Evolutionary conservation across 805 yeast species (phyloP).

Genomic region (Yarrowia osloensis): DNA sequence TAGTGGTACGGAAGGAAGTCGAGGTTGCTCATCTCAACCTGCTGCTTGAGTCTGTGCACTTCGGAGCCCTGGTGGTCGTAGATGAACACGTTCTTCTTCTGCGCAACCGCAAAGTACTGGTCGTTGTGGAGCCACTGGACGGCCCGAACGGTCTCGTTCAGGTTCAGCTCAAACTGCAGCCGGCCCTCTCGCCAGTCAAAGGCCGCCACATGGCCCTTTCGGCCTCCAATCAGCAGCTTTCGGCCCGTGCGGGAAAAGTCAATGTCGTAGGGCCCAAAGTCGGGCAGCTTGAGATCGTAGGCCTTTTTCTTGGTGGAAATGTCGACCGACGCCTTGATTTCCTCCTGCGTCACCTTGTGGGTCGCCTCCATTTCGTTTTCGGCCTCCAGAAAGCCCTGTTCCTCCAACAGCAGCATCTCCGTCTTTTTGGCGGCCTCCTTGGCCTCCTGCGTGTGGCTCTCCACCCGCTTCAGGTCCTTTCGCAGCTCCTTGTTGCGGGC

Average conservation of each 20-base stretch:
- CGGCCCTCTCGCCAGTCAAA: constrained; percentile 93
- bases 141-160: constrained; percentile 87
- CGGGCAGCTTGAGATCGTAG: constrained; percentile 70
- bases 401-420: constrained; percentile 81
- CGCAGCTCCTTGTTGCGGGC: constrained; percentile 14
- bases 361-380: constrained; percentile 94
- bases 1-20: constrained; percentile 94
- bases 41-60: constrained; percentile 87
- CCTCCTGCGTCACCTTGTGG: constrained; percentile 77
- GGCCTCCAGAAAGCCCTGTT: constrained; percentile 83
- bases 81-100: constrained; percentile 88
- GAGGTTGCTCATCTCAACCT: constrained; percentile 76
- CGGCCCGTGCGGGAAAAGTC: constrained; percentile 90
- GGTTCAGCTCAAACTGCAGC: constrained; percentile 75
- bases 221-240: constrained; percentile 79
- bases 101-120: constrained; percentile 95
- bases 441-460: constrained; percentile 45
- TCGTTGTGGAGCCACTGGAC: constrained; percentile 90
- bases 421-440: constrained; percentile 82
- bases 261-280: constrained; percentile 80
- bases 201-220: constrained; percentile 91
- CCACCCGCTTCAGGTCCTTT: constrained; percentile 26
- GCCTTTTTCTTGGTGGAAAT: constrained; percentile 67
- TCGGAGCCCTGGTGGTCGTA: constrained; percentile 91
- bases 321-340: constrained; percentile 76